Evolutionary conservation across 805 yeast genomes (phyloP).

Genomic region (Millerozyma miso): DNA sequence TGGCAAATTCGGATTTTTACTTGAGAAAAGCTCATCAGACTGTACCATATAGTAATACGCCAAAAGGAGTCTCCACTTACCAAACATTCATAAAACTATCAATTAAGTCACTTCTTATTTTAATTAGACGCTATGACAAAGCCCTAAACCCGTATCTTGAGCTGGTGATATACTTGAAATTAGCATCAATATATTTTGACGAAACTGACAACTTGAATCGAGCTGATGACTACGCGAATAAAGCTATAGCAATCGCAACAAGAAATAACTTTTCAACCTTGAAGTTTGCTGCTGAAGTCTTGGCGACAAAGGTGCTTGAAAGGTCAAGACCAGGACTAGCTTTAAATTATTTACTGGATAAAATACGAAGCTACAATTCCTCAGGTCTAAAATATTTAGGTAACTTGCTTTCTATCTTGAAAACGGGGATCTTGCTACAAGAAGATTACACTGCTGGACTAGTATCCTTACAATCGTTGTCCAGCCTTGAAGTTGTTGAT

Average conservation of each 20-base stretch:
- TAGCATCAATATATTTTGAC: slow-evolving; percentile 32
- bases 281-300: slow-evolving; percentile 29
- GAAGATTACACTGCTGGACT: slow-evolving; percentile 22
- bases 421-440: slow-evolving; percentile 26
- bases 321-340: slow-evolving; percentile 18
- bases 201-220: slow-evolving; percentile 40
- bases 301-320: slow-evolving; percentile 36
- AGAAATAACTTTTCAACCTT: slow-evolving; percentile 20
- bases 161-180: slow-evolving; percentile 27
- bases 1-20: slow-evolving; percentile 18
- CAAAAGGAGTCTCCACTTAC: slow-evolving; percentile 19
- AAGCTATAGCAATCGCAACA: slow-evolving; percentile 24
- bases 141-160: slow-evolving; percentile 27
- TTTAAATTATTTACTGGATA: slow-evolving; percentile 26
- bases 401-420: slow-evolving; percentile 26
- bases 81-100: slow-evolving; percentile 29
- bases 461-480: slow-evolving; percentile 11
- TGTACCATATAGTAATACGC: slow-evolving; percentile 13
- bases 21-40: slow-evolving; percentile 18
- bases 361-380: slow-evolving; percentile 15
- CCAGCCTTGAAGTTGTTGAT: slow-evolving; percentile 8
- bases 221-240: slow-evolving; percentile 38
- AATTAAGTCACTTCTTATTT: slow-evolving; percentile 31
- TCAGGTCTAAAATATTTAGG: slow-evolving; percentile 13
- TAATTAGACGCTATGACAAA: slow-evolving; percentile 24